Conservation (phyloP, 116 monocot species). For the Posidonia oceanica region DNA sequence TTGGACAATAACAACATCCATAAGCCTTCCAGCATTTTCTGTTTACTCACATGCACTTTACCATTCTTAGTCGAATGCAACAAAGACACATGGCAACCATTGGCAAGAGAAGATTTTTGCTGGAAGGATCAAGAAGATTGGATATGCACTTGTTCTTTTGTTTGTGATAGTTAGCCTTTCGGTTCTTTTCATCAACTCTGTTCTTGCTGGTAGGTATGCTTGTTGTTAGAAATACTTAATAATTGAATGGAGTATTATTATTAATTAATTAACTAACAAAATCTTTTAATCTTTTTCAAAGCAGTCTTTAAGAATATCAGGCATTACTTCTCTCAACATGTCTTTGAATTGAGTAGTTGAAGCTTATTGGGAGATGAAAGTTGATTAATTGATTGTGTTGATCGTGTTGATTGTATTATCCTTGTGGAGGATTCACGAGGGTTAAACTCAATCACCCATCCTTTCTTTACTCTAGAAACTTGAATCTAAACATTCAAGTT, state of each 20-base stretch:
- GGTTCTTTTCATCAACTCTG: conserved; percentile 67
- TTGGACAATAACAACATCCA: not conserved
- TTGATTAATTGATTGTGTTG: too few species aligned
- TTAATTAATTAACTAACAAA: not conserved
- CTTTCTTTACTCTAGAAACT: too few species aligned
- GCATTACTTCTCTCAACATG: too few species aligned
- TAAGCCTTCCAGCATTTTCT: not conserved
- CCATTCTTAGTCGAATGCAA: conserved; percentile 56
- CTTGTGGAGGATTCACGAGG: too few species aligned
- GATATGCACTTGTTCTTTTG: conserved; percentile 72
- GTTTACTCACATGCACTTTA: not conserved
- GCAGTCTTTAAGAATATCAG: too few species aligned
- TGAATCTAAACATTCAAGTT: too few species aligned
- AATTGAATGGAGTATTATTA: not conserved
- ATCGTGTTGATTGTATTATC: too few species aligned
- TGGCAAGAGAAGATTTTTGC: conserved; percentile 40
- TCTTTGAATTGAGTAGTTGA: too few species aligned
- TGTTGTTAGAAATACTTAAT: not conserved
- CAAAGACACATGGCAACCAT: conserved; percentile 30
- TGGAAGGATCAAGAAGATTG: conserved; percentile 44
- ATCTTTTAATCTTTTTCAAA: too few species aligned
- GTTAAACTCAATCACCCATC: too few species aligned
- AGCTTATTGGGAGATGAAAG: too few species aligned
- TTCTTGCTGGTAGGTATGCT: conserved; percentile 57
- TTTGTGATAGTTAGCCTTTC: conserved; percentile 31